Evolutionary conservation across 768 basidiomycete genomes (phyloP), one percentile per base, ranked within the genome.

Genomic region (Saitozyma sp.): DNA sequence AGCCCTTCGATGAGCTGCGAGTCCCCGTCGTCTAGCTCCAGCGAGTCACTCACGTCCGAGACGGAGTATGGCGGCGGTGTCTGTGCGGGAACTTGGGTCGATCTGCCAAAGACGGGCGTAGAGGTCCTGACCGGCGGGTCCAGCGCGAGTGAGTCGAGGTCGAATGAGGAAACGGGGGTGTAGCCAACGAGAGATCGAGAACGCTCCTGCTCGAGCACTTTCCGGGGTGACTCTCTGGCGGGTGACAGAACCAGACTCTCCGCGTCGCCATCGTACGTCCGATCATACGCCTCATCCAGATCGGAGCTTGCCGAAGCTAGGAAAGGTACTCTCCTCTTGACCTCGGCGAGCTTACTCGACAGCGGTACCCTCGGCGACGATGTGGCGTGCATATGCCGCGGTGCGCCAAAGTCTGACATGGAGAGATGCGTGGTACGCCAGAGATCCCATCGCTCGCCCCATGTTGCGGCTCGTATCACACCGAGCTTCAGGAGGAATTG

Each of bases 391-490:
- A 29, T 5, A 29, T 29, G 29, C 29, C 29, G 41, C 7, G 48
- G 49, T 1, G 50, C 9, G n/a, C 29, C 9, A n/a, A 29, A 29
- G 29, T 2, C 29, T 2, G 52, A 14, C 6, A 52, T n/a, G 40
- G 50, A 17, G 6, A 38, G 48, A 19, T 69, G 49, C 20, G 59
- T 55, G 9, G 67, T 62, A 42, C 66, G 63, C 74, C 71, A 76
- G 13, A 72, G 50, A 37, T 71, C 68, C 75, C 75, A 76, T 64
- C 65, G 66, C 50, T 74, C 72, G 9, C 70, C 75, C 75, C 75
- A 76, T 49, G 70, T 74, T 29, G 65, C 51, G 6, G 70, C 75
- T 46, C 69, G 64, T n/a, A 76, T 68, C 7, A 70, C 66, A 7
- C 73, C 72, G 8, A 76, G 58, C 56, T 74, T 76, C 17, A 76